Conservation (phyloP, 2,329 filamentous ascomycete genomes). For the Colletotrichum sidae region DNA sequence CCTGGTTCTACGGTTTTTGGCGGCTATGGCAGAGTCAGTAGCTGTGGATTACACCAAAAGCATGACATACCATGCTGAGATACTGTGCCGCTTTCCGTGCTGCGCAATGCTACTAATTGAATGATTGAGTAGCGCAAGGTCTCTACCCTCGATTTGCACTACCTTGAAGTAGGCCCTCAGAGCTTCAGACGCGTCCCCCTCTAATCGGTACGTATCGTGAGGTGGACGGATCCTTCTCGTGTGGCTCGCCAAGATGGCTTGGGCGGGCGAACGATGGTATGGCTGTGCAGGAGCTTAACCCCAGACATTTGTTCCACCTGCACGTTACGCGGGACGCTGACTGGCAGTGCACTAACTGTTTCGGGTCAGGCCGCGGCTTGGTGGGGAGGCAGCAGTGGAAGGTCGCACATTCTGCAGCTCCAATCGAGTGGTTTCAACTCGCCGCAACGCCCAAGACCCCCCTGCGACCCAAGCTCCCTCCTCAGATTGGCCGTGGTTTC, state of each 20-base stretch:
- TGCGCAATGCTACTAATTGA: constrained; percentile 2
- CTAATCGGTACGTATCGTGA: constrained; percentile 8
- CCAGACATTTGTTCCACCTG: constrained; percentile 29
- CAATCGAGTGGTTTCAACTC: constrained; percentile 27
- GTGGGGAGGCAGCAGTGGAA: constrained; percentile 1
- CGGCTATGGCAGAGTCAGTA: constrained; percentile 21
- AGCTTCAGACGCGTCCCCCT: constrained; percentile 29
- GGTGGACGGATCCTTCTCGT: neutral
- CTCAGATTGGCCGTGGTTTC: constrained; percentile 29
- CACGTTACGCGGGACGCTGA: constrained; percentile 14
- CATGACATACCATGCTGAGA: constrained; percentile 24
- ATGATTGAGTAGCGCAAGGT: neutral
- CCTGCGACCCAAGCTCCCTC: constrained; percentile 36
- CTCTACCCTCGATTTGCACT: neutral
- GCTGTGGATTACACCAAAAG: neutral
- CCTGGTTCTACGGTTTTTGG: constrained; percentile 45
- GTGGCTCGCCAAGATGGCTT: constrained; percentile 16
- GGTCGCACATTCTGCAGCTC: constrained; percentile 25
- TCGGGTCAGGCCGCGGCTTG: constrained; percentile 1
- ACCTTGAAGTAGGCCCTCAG: neutral
- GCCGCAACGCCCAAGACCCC: too few relatives aligned
- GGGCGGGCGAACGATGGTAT: neutral
- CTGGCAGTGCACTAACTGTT: neutral
- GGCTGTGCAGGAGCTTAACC: constrained; percentile 16
- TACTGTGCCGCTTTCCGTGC: neutral